phyloP scores from a whole-genome alignment of 2,329 filamentous ascomycete species.

The Curvularia eragrostidis region DNA sequence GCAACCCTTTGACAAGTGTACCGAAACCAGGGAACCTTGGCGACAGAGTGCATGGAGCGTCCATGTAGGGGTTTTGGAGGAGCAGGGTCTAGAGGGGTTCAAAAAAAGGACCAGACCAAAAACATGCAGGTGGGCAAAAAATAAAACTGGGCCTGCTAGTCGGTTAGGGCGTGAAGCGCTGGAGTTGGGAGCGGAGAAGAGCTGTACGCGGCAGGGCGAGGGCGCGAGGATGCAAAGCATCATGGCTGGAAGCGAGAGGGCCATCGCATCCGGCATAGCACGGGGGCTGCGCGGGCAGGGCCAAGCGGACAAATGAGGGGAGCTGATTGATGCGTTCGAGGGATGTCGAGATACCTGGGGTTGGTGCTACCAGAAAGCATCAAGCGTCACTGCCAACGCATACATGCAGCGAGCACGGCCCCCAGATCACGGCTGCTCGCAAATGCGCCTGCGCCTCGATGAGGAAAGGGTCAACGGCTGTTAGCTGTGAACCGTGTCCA shows the following conservation, averaged over 20 bases:
- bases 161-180: slow-evolving; percentile 40
- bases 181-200: slow-evolving; percentile 48
- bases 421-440: slow-evolving; percentile 38
- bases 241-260: slow-evolving; percentile 42
- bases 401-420: slow-evolving; percentile 50
- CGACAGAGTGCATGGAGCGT: slow-evolving; percentile 32
- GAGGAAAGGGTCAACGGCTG: slow-evolving; percentile 48
- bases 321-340: slow-evolving; percentile 48
- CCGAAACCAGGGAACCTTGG: slow-evolving; percentile 40
- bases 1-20: slow-evolving; percentile 38
- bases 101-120: slow-evolving; percentile 30
- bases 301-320: slow-evolving; percentile 28
- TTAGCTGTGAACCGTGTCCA: slow-evolving; percentile 40
- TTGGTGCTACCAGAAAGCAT: slow-evolving; percentile 45
- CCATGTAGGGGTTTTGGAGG: slow-evolving; percentile 17
- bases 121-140: slow-evolving; percentile 19
- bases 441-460: slow-evolving; percentile 43
- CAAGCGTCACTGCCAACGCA: slow-evolving; percentile 27
- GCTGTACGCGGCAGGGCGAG: slow-evolving; percentile 47
- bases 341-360: slow-evolving; percentile 43
- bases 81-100: slow-evolving; percentile 34
- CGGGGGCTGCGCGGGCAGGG: slow-evolving; percentile 37
- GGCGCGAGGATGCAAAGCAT: slow-evolving; percentile 42
- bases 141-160: slow-evolving; percentile 37
- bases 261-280: slow-evolving; percentile 45